Evolutionary conservation across 192 early-diverging fungal genomes (phyloP), one percentile per base, ranked within the genome.

Genomic region (Coemansia nantahalensis): DNA sequence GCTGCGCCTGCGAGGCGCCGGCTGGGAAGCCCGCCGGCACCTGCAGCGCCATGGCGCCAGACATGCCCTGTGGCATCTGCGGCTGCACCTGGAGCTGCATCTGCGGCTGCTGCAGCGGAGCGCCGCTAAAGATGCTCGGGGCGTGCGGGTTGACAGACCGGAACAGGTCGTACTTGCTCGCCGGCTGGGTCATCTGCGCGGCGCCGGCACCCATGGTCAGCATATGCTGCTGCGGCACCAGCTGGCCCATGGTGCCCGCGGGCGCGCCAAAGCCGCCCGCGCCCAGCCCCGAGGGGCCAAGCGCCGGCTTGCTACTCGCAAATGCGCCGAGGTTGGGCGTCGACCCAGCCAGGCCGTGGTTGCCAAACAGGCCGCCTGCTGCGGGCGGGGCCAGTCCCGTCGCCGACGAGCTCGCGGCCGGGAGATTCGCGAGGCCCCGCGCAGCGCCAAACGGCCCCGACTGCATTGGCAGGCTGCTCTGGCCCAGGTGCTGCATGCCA

Each of bases 241-340:
- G 49, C 35, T 59, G 45, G 22, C 19, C 37, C n/a, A 42, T 23
- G 13, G 4, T 7, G 22, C 22, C 19, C 3, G 5, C 5, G 41
- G 41, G 12, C 19, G 41, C 2, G 30, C 52, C 56, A 60, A 71
- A 64, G 48, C 41, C 60, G 23, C 26, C 26, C 17, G 62, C 56
- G n/a, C 50, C 56, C 5, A 39, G 28, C 39, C 33, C 42, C 2
- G 51, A 33, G 13, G 52, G 23, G 17, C 34, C 33, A 10, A 45
- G 17, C 11, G 39, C 23, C 2, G 54, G 45, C 12, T 54, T 56
- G 9, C 39, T 50, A 39, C 37, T 65, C 8, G 48, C 35, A 35
- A 72, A 65, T 26, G 51, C 52, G 13, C 68, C 68, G n/a, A 72
- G 38, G 39, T 72, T 72, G 8, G 68, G 68, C 19, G 68, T 72